Evolutionary conservation across 768 basidiomycete genomes (phyloP).

Genomic region (Cystobasidium onofrii): DNA sequence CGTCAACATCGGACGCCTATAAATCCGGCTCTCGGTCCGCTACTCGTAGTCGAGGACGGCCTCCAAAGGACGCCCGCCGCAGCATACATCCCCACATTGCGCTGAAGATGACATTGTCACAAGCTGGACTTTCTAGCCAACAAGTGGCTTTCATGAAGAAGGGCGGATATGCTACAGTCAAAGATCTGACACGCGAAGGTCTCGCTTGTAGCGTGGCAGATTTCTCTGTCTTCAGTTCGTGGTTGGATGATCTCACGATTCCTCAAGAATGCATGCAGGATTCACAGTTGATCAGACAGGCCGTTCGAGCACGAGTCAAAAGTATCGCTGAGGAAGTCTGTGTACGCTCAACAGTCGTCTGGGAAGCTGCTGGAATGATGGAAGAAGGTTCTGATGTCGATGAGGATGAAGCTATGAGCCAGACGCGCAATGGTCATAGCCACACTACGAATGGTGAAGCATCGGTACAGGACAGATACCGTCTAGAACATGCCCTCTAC

Average conservation of each 20-base stretch:
- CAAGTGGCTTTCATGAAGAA: background rate
- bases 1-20: no score
- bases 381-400: constrained; percentile 10
- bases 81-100: background rate
- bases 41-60: background rate
- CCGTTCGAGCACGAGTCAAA: background rate
- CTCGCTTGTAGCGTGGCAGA: background rate
- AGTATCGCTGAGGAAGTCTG: background rate
- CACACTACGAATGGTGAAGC: background rate
- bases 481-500: no score
- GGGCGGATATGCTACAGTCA: background rate
- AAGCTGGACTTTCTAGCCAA: background rate
- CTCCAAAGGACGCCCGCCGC: background rate
- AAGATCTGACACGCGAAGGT: background rate
- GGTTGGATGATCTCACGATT: background rate
- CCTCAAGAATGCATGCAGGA: background rate
- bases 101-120: background rate
- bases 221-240: background rate
- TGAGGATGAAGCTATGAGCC: background rate
- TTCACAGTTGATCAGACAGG: background rate
- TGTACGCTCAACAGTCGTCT: background rate
- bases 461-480: no score
- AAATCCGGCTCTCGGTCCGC: background rate
- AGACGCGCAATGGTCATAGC: background rate
- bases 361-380: constrained; percentile 11